phyloP scores from a whole-genome alignment of 2,329 filamentous ascomycete genomes.

The Pochonia chlamydosporia region DNA sequence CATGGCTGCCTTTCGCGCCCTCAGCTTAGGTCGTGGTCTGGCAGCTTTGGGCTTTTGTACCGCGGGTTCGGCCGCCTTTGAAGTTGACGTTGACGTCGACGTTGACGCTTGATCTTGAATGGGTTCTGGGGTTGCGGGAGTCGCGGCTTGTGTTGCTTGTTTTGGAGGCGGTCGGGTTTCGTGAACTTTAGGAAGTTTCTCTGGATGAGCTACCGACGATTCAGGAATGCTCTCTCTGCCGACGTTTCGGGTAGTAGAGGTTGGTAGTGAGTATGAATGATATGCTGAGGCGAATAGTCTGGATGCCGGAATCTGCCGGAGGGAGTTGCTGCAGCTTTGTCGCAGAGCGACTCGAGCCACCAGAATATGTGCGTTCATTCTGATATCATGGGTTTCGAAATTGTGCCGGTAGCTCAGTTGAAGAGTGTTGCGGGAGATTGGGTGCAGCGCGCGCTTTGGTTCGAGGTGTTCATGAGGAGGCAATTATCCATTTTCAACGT shows the following conservation, averaged over 20 bases:
- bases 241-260: slow-evolving; percentile 33
- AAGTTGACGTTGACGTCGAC: neutral
- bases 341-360: slow-evolving; percentile 35
- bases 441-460: neutral
- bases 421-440: neutral
- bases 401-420: neutral
- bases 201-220: slow-evolving; percentile 40
- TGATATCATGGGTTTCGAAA: slow-evolving; percentile 17
- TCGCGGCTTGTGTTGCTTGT: slow-evolving; percentile 13
- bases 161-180: slow-evolving; percentile 42
- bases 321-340: slow-evolving; percentile 30
- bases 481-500: slow-evolving; percentile 1
- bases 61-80: slow-evolving; percentile 50
- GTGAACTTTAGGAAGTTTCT: slow-evolving; percentile 42
- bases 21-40: slow-evolving; percentile 30
- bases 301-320: slow-evolving; percentile 37
- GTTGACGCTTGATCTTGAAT: slow-evolving; percentile 10
- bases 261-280: slow-evolving; percentile 47
- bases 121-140: slow-evolving; percentile 12
- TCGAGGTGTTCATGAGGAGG: slow-evolving; percentile 1
- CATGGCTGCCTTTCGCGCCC: slow-evolving; percentile 84
- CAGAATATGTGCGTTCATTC: slow-evolving; percentile 39
- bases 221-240: slow-evolving; percentile 38
- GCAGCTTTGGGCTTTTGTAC: slow-evolving; percentile 59
- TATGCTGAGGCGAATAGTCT: slow-evolving; percentile 31